These are phyloP conservation scores for Sclerotinia trifoliorum DNA, from an alignment of 2,329 filamentous ascomycete species.

Conservation along the genomic window DNA sequence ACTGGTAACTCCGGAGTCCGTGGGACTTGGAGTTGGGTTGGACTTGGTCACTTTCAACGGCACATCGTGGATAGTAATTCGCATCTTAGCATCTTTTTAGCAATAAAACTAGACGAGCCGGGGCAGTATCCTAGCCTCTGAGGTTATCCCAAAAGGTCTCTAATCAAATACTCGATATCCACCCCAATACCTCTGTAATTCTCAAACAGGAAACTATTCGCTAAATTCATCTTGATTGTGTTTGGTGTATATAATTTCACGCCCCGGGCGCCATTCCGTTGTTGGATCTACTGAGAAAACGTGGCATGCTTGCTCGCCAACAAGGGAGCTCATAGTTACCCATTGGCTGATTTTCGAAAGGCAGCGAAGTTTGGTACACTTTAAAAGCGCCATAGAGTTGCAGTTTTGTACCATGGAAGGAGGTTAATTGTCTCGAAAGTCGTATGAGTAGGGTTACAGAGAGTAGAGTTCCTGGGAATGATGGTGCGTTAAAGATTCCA, in stretches of 20 bases:
- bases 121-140: neutral
- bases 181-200: neutral
- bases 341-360: slow-evolving; percentile 7
- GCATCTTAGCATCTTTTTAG: slow-evolving; percentile 5
- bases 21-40: neutral
- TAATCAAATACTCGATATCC: slow-evolving; percentile 1
- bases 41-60: neutral
- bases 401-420: slow-evolving; percentile 16
- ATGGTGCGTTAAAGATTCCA: slow-evolving; percentile 2
- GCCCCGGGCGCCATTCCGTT: slow-evolving; percentile 9
- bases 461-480: neutral
- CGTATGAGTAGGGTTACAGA: slow-evolving; percentile 12
- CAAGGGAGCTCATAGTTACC: neutral
- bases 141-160: slow-evolving; percentile 12
- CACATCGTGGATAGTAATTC: neutral
- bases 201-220: slow-evolving; percentile 12
- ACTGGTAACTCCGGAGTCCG: neutral
- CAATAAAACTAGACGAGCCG: neutral
- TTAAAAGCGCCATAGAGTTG: neutral
- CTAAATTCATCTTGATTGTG: slow-evolving; percentile 17
- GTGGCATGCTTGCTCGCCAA: slow-evolving; percentile 23
- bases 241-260: neutral
- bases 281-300: slow-evolving; percentile 18
- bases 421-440: slow-evolving; percentile 10
- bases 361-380: slow-evolving; percentile 11